Evolutionary conservation across 2,329 filamentous ascomycete genomes (phyloP).

Genomic region (Colletotrichum sp.): DNA sequence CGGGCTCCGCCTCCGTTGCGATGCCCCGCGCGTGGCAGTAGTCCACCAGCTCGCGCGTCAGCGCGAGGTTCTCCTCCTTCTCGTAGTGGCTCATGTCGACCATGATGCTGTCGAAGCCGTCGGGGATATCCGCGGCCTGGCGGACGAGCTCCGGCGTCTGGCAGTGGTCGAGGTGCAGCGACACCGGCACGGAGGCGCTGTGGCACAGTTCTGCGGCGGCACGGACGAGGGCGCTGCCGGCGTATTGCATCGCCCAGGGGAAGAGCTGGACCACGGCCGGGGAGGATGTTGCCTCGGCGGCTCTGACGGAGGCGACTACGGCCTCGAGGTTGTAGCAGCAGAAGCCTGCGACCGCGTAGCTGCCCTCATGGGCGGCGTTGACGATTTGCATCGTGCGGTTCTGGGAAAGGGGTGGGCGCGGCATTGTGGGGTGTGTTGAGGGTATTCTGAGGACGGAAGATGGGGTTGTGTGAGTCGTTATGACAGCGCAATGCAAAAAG

Average conservation of each 20-base stretch:
- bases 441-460: neutral
- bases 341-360: slow-evolving; percentile 59
- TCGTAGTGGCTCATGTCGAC: slow-evolving; percentile 79
- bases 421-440: neutral
- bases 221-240: slow-evolving; percentile 55
- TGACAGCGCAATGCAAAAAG: neutral
- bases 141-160: slow-evolving; percentile 63
- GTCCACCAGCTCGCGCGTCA: slow-evolving; percentile 63
- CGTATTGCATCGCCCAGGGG: slow-evolving; percentile 72
- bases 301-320: slow-evolving; percentile 69
- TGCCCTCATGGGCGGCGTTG: slow-evolving; percentile 53
- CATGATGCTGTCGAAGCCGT: slow-evolving; percentile 74
- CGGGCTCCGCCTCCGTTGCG: slow-evolving; percentile 72
- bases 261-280: slow-evolving; percentile 75
- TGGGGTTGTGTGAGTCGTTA: neutral
- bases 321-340: slow-evolving; percentile 70
- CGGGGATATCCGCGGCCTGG: slow-evolving; percentile 54
- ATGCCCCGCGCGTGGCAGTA: slow-evolving; percentile 69
- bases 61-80: slow-evolving; percentile 69
- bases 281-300: slow-evolving; percentile 68
- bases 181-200: slow-evolving; percentile 63
- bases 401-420: slow-evolving; percentile 17
- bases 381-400: slow-evolving; percentile 43
- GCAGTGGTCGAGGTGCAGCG: slow-evolving; percentile 71
- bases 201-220: slow-evolving; percentile 60